phyloP scores from a whole-genome alignment of 192 early-diverging fungal species.

The Podila minutissima region DNA sequence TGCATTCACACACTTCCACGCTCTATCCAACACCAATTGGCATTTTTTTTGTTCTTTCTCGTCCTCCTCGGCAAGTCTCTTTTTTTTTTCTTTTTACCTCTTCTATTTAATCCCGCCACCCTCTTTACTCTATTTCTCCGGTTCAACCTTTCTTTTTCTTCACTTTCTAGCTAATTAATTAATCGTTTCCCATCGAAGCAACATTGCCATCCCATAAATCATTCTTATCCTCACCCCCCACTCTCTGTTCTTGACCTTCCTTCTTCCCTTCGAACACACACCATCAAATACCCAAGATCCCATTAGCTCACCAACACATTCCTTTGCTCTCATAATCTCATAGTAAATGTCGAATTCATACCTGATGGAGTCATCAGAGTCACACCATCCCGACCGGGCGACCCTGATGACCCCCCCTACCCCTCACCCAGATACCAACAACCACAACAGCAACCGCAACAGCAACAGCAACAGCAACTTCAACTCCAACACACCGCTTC shows the following conservation, averaged over 20 bases:
- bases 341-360: constrained; percentile 20
- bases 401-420: constrained; percentile 12
- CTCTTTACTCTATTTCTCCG: neutral
- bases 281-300: constrained; percentile 7
- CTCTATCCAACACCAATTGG: neutral
- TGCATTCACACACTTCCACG: neutral
- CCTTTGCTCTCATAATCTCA: neutral
- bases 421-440: constrained; percentile 2
- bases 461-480: neutral
- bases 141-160: too few relatives aligned
- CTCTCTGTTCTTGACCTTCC: neutral
- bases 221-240: neutral
- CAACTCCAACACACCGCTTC: neutral
- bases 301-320: neutral
- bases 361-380: constrained; percentile 37
- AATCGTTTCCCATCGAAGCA: too few relatives aligned
- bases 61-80: too few relatives aligned
- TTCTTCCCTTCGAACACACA: neutral
- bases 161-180: too few relatives aligned
- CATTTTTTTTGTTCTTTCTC: neutral
- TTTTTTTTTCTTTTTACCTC: too few relatives aligned
- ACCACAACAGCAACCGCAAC: neutral
- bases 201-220: too few relatives aligned
- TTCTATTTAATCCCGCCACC: neutral
- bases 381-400: constrained; percentile 29